Evolutionary conservation across 23 red algal species (phyloP).

Genomic region (Chondrus crispus): DNA sequence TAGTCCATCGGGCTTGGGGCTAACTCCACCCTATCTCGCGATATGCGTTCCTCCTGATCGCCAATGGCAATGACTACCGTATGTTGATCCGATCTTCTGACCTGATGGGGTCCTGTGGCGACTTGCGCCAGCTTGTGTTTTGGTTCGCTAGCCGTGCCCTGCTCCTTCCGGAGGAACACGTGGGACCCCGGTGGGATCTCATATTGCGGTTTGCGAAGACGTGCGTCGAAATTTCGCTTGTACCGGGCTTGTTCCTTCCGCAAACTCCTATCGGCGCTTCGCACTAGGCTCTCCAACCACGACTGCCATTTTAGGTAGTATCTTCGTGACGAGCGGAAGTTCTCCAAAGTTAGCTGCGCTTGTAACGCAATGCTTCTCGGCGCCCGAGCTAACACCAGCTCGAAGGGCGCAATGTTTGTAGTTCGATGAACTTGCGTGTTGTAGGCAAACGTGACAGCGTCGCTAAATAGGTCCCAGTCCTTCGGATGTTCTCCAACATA

Average conservation of each 20-base stretch:
- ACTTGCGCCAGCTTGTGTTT: no score
- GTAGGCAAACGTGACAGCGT: not conserved
- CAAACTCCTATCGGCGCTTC: not conserved
- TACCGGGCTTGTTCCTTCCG: not conserved
- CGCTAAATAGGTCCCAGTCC: not conserved
- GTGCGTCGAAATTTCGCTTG: not conserved
- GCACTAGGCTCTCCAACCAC: not conserved
- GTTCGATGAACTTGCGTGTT: not conserved
- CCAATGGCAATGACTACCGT: no score
- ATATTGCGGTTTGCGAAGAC: not conserved
- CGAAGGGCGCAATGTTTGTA: not conserved
- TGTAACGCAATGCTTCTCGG: not conserved
- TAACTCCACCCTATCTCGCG: no score
- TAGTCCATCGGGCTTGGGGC: no score
- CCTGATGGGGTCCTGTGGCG: no score
- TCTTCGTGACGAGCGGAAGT: not conserved
- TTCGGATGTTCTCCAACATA: not conserved
- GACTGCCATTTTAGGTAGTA: not conserved
- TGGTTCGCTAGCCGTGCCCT: no score
- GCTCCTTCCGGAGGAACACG: not conserved
- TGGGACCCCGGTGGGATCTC: not conserved
- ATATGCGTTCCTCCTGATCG: no score
- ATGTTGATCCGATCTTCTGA: no score
- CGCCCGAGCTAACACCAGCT: not conserved
- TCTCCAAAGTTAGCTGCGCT: not conserved